Base-by-base conservation (phyloP, 2,329 filamentous ascomycete species). In the Colletotrichum tanaceti region DNA sequence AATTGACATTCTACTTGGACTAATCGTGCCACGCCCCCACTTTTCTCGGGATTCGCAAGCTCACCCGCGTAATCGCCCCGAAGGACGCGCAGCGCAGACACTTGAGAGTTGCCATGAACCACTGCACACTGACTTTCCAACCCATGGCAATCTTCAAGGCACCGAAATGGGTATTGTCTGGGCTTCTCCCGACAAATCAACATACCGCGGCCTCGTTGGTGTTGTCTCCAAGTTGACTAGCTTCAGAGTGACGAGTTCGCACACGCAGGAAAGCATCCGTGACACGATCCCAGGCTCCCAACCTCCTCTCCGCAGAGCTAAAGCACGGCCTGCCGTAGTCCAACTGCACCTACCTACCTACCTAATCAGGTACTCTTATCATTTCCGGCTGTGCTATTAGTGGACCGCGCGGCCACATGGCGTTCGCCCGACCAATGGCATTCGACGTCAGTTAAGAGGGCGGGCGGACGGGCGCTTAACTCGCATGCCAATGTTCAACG, bases 401-500 rank as follows among this genome's bases (percentile, higher is more conserved):
- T 54, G 55, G 47, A 65, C 32, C 41, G 11, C 41, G 52, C 46
- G 60, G 39, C 22, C 14, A 28, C 61, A 54, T 47, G 35, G 54
- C 63, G 63, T 22, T 32, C 63, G 16, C 55, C 47, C 35, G 22
- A 10, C 66, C 63, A 69, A 67, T 69, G 38, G 35, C 14, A 18
- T 14, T 35, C 18, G 46, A 16, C 9, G 20, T 35, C 32, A 16
- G 41, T 22, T 13, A 10, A 35, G 32, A 35, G 32, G 24, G 32
- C 43, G 9, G 22, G 14, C 3, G 9, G 22, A 11, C 3, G 55
- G 24, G 65, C 60, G 65, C 60, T 65, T 65, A 68, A 24, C 24
- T 53, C 50, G 63, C 58, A 66, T 63, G 63, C 58, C 22, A 50
- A 59, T 20, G 57, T 59, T 24, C n/a, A n/a, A n/a, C n/a, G n/a